Evolutionary conservation across 805 yeast species (phyloP), one percentile per base, ranked within the genome.

Genomic region (Nematodospora valgi): DNA sequence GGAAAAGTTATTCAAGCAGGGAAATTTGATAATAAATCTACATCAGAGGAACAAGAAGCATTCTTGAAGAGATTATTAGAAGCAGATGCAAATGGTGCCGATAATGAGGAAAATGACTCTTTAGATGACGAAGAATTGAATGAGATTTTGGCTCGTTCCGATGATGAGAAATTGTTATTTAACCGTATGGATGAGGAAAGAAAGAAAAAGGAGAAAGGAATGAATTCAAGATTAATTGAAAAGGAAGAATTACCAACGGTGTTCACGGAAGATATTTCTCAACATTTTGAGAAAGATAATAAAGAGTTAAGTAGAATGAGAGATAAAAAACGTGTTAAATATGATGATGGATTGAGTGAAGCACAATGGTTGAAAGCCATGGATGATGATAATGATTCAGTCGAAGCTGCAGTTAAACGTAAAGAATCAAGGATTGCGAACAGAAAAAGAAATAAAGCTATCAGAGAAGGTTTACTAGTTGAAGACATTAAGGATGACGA

Each of bases 1-100:
- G 94, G 93, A 38, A 85, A 85, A 56, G 95, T 85, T 48, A 85
- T 85, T 58, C 94, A 85, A 55, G 95, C 95, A 6, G 95, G 95
- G 76, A 84, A 84, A 54, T 85, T 85, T 52, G 91, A 85, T 62
- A 83, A 85, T 52, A 85, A 85, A 56, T 82, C 91, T 3, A 84
- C 91, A 8, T 78, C 89, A 2, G 93, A 84, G 59, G 95, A 85
- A 56, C 93, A 85, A 58, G 95, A 85, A 58, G 89, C 82, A 11
- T 78, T 80, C 37, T 70, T 85, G 56, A 78, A 83, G 58, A 72
- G 79, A 39, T 64, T 85, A 35, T 60, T 85, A 34, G 93, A 85
- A 53, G 82, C 80, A 13, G 91, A 83, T 47, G 74, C 78, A 27
- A 61, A 59, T 27, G 76, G 74, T 33, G 74, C 66, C 23, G 70